phyloP scores from a whole-genome alignment of 306 rosid genomes.

The Albizia julibrissin region DNA sequence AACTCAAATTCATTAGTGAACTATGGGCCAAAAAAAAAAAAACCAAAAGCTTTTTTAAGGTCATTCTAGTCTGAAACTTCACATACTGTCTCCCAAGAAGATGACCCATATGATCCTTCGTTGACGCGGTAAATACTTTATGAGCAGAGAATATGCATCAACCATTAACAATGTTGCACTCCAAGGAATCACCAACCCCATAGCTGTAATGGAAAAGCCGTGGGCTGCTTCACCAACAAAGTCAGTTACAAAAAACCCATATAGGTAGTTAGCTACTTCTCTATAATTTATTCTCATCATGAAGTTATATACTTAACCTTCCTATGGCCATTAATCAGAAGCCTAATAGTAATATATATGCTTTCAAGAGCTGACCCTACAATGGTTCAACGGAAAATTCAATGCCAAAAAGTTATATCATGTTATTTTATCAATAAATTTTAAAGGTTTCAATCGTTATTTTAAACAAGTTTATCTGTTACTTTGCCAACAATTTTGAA shows the following conservation, averaged over 20 bases:
- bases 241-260: neutral
- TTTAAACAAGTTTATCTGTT: neutral
- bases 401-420: neutral
- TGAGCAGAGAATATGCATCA: constrained; percentile 71
- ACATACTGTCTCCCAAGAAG: constrained; percentile 70
- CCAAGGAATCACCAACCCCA: constrained; percentile 94
- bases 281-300: neutral
- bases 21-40: constrained; percentile 15
- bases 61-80: constrained; percentile 1
- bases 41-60: neutral
- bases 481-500: neutral
- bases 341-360: neutral
- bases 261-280: constrained; percentile 3
- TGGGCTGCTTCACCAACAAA: constrained; percentile 33
- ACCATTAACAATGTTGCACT: constrained; percentile 69
- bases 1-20: constrained; percentile 25
- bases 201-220: constrained; percentile 82
- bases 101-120: constrained; percentile 54
- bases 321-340: neutral
- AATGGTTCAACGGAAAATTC: too few species aligned
- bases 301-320: neutral
- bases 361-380: neutral
- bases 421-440: too few species aligned
- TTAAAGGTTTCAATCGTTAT: too few species aligned
- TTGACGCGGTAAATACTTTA: constrained; percentile 63